These are phyloP conservation scores for Xerocomellus amylosporus DNA, from an alignment of 768 basidiomycete species.

Conservation along the genomic window DNA sequence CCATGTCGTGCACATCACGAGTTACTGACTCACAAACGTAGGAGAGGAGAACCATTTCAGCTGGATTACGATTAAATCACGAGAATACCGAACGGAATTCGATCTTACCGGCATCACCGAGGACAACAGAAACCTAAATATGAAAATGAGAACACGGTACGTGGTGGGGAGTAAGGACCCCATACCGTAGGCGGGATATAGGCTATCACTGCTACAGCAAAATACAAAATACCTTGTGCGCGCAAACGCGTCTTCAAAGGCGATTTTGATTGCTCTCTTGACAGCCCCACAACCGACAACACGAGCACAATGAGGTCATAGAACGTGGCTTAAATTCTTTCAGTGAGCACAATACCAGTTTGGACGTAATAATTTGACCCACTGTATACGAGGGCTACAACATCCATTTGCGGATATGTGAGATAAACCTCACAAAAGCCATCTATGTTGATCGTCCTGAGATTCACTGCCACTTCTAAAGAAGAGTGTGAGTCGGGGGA, in stretches of 20 bases:
- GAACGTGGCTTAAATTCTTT: conserved; percentile 8
- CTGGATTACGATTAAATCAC: background rate
- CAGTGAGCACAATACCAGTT: background rate
- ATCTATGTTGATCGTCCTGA: background rate
- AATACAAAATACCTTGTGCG: conserved; percentile 19
- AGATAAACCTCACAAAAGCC: background rate
- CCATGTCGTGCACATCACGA: background rate
- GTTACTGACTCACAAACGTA: conserved; percentile 1
- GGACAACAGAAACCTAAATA: conserved; percentile 7
- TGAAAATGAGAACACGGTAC: background rate
- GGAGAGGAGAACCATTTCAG: background rate
- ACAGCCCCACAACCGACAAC: conserved; percentile 18
- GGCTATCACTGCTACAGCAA: conserved; percentile 7
- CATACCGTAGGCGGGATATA: conserved; percentile 16
- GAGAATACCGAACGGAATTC: background rate
- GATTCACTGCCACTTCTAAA: background rate
- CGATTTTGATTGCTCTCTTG: conserved; percentile 3
- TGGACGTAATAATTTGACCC: background rate
- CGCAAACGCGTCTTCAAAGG: conserved; percentile 16
- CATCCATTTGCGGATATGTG: background rate
- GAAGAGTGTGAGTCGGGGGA: background rate
- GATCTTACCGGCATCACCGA: conserved; percentile 4
- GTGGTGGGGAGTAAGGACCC: background rate
- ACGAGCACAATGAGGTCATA: conserved; percentile 21
- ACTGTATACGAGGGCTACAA: conserved; percentile 14